A percentile compares a stretch with the other conserved stretches of the same genome.
phyloP scores from a whole-genome alignment of 2,329 filamentous ascomycete genomes.

The Emericellopsis cladophorae region DNA sequence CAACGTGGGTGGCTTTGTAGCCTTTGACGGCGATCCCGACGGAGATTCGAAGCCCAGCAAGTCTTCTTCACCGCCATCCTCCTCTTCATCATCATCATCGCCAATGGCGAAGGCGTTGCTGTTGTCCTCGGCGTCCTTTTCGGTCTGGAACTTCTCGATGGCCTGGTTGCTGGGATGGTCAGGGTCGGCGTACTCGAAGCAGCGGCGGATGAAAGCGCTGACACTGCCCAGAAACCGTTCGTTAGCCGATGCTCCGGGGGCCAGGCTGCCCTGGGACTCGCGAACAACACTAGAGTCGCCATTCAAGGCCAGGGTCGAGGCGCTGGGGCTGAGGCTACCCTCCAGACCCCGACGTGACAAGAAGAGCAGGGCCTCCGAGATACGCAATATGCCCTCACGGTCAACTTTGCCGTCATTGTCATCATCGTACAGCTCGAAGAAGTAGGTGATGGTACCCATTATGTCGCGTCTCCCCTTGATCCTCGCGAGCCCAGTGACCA shows the following conservation, averaged over 20 bases:
- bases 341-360: conserved; percentile 80
- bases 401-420: conserved; percentile 84
- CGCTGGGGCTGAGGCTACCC: conserved; percentile 54
- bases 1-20: conserved; percentile 28
- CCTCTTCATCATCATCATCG: conserved; percentile 40
- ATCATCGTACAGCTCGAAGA: conserved; percentile 95
- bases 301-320: conserved; percentile 41
- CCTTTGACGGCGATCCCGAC: conserved; percentile 24
- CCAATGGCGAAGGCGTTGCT: conserved; percentile 59
- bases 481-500: conserved; percentile 78
- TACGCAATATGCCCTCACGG: conserved; percentile 84
- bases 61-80: conserved; percentile 28
- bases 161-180: conserved; percentile 57
- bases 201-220: conserved; percentile 87
- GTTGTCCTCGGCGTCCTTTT: conserved; percentile 13
- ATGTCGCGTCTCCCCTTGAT: conserved; percentile 93
- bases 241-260: conserved; percentile 50
- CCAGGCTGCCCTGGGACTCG: conserved; percentile 24
- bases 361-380: conserved; percentile 89
- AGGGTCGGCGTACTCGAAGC: conserved; percentile 96
- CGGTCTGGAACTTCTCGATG: conserved; percentile 12
- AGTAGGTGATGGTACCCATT: conserved; percentile 95
- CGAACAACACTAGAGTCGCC: conserved; percentile 16
- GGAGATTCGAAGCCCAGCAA: conserved; percentile 47
- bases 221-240: conserved; percentile 88